Conservation (phyloP, 495 filamentous ascomycete genomes). For the Tuber brumale region DNA sequence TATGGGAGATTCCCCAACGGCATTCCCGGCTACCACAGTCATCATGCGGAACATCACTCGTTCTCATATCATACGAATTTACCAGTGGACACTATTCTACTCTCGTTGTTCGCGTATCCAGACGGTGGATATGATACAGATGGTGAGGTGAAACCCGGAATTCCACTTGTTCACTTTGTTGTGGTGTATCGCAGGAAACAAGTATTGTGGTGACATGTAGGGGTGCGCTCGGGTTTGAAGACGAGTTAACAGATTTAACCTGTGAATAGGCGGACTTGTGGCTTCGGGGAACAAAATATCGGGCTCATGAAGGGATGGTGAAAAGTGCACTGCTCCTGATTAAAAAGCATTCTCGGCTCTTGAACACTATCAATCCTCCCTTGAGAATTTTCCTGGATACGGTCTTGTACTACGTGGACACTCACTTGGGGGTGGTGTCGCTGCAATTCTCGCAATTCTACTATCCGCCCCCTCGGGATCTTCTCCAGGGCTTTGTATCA, state of each 20-base stretch:
- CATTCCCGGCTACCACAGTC: too few species aligned
- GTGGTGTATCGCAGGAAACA: constrained; percentile 70
- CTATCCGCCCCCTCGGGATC: constrained; percentile 56
- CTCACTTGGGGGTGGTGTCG: constrained; percentile 68
- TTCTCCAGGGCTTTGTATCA: constrained; percentile 53
- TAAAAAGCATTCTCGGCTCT: constrained; percentile 57
- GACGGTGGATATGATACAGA: constrained; percentile 65
- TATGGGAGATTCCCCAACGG: too few species aligned
- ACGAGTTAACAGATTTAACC: constrained; percentile 72
- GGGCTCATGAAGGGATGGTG: constrained; percentile 75
- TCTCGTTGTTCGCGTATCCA: constrained; percentile 70
- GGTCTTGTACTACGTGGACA: constrained; percentile 74
- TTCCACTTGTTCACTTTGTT: constrained; percentile 73
- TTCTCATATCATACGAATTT: too few species aligned
- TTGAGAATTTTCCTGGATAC: constrained; percentile 65
- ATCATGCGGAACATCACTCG: too few species aligned
- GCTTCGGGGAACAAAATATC: constrained; percentile 61
- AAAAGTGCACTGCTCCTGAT: constrained; percentile 66
- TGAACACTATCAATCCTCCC: constrained; percentile 60
- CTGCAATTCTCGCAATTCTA: constrained; percentile 66
- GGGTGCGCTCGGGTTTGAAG: constrained; percentile 72
- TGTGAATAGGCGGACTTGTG: constrained; percentile 70
- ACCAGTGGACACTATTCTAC: too few species aligned
- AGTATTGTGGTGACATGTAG: constrained; percentile 70
- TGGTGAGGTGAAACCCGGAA: constrained; percentile 63